phyloP scores from a whole-genome alignment of 2,329 filamentous ascomycete species.

The Zymoseptoria ardabiliae region DNA sequence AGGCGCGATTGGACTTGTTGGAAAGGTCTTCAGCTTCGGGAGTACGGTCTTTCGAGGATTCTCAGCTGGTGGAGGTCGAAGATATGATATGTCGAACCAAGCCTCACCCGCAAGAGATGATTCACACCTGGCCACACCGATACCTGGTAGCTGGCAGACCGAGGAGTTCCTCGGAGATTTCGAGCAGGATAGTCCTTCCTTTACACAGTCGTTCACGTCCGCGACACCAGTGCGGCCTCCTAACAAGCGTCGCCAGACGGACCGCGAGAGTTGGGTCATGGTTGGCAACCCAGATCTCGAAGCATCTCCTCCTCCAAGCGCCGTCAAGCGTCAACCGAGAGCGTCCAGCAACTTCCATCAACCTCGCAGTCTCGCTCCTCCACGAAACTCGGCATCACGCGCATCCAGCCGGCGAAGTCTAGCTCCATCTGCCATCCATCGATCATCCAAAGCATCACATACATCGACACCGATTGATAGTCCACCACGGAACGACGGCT shows the following conservation, averaged over 20 bases:
- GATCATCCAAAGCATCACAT: conserved; percentile 20
- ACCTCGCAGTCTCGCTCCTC: conserved; percentile 8
- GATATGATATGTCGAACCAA: conserved; percentile 49
- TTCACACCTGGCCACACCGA: conserved; percentile 34
- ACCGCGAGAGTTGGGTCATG: conserved; percentile 42
- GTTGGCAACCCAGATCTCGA: conserved; percentile 46
- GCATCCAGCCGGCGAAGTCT: conserved; percentile 34
- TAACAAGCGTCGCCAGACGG: conserved; percentile 42
- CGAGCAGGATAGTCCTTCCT: conserved; percentile 37
- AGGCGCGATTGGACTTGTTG: conserved; percentile 56
- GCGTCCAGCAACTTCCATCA: conserved; percentile 24
- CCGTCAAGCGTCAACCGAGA: conserved; percentile 18
- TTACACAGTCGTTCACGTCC: conserved; percentile 29
- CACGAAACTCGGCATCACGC: conserved; percentile 22
- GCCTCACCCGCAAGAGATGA: conserved; percentile 10
- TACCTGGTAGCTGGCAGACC: conserved; percentile 50
- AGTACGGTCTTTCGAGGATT: conserved; percentile 70
- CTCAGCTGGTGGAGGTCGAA: conserved; percentile 72
- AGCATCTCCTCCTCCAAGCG: conserved; percentile 24
- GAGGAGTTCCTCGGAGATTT: conserved; percentile 41
- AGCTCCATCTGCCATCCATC: conserved; percentile 34
- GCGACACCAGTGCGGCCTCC: conserved; percentile 15
- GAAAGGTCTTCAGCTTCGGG: conserved; percentile 82
- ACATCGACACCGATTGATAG: conserved; percentile 32
- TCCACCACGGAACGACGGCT: conserved; percentile 1